A percentile compares a stretch with the other conserved stretches of the same genome.
Conservation (phyloP, 768 basidiomycete genomes). For the Lactarius akahatsu region DNA sequence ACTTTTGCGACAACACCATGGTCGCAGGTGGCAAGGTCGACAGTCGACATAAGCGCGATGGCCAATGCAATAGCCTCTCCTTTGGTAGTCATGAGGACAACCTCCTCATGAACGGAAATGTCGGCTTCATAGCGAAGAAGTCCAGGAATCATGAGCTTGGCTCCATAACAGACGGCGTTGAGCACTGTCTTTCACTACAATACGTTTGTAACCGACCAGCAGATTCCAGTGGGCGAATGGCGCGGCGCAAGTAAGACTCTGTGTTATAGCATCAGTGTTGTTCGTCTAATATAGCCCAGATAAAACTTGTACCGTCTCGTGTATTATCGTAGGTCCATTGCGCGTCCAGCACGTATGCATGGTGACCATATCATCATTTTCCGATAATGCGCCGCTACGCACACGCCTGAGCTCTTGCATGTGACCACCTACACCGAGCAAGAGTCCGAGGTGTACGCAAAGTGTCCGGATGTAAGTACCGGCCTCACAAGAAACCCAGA, state of each 20-base stretch:
- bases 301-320: conserved; percentile 66
- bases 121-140: conserved; percentile 94
- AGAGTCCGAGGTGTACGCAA: conserved; percentile 92
- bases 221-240: conserved; percentile 95
- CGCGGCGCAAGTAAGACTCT: conserved; percentile 97
- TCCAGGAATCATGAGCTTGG: conserved; percentile 99
- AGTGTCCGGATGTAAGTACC: conserved; percentile 96
- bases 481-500: conserved; percentile 99
- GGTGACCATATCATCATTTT: conserved; percentile 97
- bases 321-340: conserved; percentile 99
- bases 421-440: conserved; percentile 97
- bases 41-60: conserved; percentile 97
- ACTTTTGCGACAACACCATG: conserved; percentile 99
- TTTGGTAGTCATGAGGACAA: conserved; percentile 99
- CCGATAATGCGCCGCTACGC: conserved; percentile 92
- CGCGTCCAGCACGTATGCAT: conserved; percentile 99
- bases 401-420: conserved; percentile 99
- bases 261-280: conserved; percentile 24
- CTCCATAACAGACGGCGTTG: conserved; percentile 98
- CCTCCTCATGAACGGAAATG: conserved; percentile 92
- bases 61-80: conserved; percentile 96
- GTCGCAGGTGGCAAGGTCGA: conserved; percentile 96
- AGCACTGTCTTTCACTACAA: conserved; percentile 99
- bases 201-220: conserved; percentile 94
- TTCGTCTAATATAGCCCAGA: conserved; percentile 8